Conservation (phyloP, 305 asterid genomes). For the Withania somnifera region DNA sequence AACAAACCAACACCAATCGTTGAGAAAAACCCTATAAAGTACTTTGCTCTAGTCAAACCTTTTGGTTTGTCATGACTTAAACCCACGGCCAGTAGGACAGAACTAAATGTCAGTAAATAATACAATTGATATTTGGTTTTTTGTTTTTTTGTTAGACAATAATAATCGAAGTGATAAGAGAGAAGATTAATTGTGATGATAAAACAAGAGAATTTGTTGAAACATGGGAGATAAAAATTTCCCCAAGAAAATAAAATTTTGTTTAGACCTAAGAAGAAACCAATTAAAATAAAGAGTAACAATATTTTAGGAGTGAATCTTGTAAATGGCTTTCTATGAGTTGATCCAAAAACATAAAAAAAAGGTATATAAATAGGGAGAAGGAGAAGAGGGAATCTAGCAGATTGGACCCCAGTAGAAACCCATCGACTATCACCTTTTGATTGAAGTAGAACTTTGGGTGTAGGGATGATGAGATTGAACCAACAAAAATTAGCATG, state of each 20-base stretch:
- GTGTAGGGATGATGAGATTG: not conserved
- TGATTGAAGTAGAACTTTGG: not conserved
- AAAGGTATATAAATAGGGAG: not conserved
- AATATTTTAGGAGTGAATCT: not conserved
- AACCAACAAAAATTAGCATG: not conserved
- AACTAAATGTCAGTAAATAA: not conserved
- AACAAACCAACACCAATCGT: not conserved
- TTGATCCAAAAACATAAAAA: not conserved
- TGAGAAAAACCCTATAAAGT: not conserved
- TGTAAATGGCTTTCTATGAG: not conserved
- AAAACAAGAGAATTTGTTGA: too few relatives aligned
- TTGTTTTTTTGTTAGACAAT: not conserved
- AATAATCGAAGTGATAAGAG: too few relatives aligned
- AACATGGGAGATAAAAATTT: too few relatives aligned
- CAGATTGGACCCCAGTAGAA: not conserved
- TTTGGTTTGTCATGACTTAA: constrained; percentile 4
- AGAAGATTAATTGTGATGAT: too few relatives aligned
- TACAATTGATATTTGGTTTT: not conserved
- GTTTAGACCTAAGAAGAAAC: too few relatives aligned
- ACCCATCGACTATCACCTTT: not conserved
- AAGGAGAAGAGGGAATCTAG: not conserved
- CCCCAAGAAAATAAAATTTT: too few relatives aligned
- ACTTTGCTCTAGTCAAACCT: not conserved
- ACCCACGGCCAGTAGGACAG: not conserved
- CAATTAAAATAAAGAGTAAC: not conserved